Base-by-base conservation (phyloP, 495 filamentous ascomycete genomes). In the Parachaetomium inaequale region DNA sequence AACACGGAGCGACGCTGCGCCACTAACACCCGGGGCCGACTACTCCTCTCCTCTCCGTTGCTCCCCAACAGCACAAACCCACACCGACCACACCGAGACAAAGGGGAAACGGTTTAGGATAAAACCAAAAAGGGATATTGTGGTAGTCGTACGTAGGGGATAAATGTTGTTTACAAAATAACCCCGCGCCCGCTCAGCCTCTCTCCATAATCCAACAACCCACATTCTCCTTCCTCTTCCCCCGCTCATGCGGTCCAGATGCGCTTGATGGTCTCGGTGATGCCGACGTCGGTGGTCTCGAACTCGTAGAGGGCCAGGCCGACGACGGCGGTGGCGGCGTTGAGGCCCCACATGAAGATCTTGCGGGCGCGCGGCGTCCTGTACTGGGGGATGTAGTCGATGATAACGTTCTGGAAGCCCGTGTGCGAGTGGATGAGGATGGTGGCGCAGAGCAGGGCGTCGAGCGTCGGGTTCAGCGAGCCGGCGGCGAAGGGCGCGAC, bases 241-340 rank as follows among this genome's bases (percentile, higher is more conserved):
- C 11, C 55, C 25, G 29, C 0, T 64, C 75, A 82, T 68, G 92
- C 92, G 63, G 80, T 87, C 92, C 92, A 96, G 66, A 96, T 80
- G 65, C 88, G 83, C 82, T 88, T 91, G 63, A 95, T 79, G 31
- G 88, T 87, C 81, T 96, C 92, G 17, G 91, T 96, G 59, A 98
- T 70, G 56, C 94, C 94, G 42, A 98, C 92, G 69, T 98, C 94
- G 72, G 96, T 97, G n/a, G 94, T 98, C 86, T 98, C 93, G 73
- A 98, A 97, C 80, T 96, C 92, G 78, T 98, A 98, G 60, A 97
- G 82, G 52, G 93, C 93, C 66, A 96, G 79, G 28, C 88, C 91
- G 42, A 94, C 93, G 54, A 89, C 77, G 55, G 90, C 77, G 38
- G 95, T 96, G 65, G 84, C 86, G 56, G 80, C 82, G 68, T 90